Percentiles rank a stretch among this genome's conserved stretches.
phyloP scores from a whole-genome alignment of 441 rosid genomes.

The Erysimum cheiri region DNA sequence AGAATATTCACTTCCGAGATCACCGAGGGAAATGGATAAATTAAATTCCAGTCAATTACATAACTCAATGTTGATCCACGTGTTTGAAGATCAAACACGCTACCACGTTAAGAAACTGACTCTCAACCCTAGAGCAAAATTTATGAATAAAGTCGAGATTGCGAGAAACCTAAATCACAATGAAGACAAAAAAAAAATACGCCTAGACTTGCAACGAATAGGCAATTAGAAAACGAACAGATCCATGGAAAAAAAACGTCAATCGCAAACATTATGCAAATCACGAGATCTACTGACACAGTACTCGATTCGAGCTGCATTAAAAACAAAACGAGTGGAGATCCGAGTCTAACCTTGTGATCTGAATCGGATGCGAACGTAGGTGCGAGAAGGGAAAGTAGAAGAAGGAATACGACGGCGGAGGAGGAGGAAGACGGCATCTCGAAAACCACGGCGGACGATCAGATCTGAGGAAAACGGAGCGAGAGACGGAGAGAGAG shows the following conservation, averaged over 20 bases:
- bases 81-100: neutral
- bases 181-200: neutral
- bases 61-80: neutral
- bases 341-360: constrained; percentile 73
- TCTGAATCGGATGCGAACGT: constrained; percentile 85
- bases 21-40: neutral
- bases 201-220: constrained; percentile 13
- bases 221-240: constrained; percentile 21
- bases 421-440: constrained; percentile 55
- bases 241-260: neutral
- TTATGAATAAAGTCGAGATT: constrained; percentile 2
- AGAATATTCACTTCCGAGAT: neutral
- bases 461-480: constrained; percentile 44
- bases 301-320: constrained; percentile 27
- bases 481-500: constrained; percentile 27
- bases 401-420: constrained; percentile 44
- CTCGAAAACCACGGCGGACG: constrained; percentile 47
- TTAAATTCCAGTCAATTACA: neutral
- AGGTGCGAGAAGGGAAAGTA: constrained; percentile 49
- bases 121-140: constrained; percentile 12
- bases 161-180: constrained; percentile 13
- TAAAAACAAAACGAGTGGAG: constrained; percentile 27
- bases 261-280: constrained; percentile 39
- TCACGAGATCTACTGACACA: constrained; percentile 38
- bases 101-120: constrained; percentile 3